These are phyloP conservation scores for Kodamaea leandrae DNA, from an alignment of 805 yeast genomes.

Conservation along the genomic window DNA sequence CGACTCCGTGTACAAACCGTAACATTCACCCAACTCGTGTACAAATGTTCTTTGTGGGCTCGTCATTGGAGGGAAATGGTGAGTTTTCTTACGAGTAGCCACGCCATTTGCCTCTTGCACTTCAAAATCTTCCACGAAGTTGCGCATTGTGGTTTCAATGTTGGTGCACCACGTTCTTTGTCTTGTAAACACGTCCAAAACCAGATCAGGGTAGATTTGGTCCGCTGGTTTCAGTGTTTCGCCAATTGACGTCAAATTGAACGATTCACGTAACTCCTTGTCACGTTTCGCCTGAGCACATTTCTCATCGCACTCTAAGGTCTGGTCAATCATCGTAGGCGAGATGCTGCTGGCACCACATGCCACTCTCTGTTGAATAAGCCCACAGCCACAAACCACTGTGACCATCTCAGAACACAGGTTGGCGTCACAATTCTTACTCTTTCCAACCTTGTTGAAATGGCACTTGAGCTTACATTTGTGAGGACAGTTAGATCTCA, in stretches of 20 bases:
- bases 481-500: slow-evolving; percentile 63
- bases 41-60: slow-evolving; percentile 66
- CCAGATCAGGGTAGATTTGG: slow-evolving; percentile 44
- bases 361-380: slow-evolving; percentile 41
- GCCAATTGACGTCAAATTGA: slow-evolving; percentile 30
- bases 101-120: slow-evolving; percentile 17
- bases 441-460: slow-evolving; percentile 35
- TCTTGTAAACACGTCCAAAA: slow-evolving; percentile 45
- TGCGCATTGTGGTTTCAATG: slow-evolving; percentile 53
- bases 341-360: slow-evolving; percentile 54
- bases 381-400: slow-evolving; percentile 65
- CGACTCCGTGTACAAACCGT: slow-evolving; percentile 60
- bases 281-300: slow-evolving; percentile 65
- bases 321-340: slow-evolving; percentile 34
- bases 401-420: slow-evolving; percentile 52
- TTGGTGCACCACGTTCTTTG: slow-evolving; percentile 69
- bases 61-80: slow-evolving; percentile 74
- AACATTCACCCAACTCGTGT: slow-evolving; percentile 63
- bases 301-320: slow-evolving; percentile 63
- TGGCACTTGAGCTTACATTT: slow-evolving; percentile 65
- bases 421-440: slow-evolving; percentile 46
- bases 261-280: slow-evolving; percentile 59
- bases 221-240: slow-evolving; percentile 17
- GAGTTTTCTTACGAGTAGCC: slow-evolving; percentile 29
- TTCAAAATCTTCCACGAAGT: slow-evolving; percentile 44